Evolutionary conservation across 768 basidiomycete species (phyloP).

Genomic region (Trametes sanguinea): DNA sequence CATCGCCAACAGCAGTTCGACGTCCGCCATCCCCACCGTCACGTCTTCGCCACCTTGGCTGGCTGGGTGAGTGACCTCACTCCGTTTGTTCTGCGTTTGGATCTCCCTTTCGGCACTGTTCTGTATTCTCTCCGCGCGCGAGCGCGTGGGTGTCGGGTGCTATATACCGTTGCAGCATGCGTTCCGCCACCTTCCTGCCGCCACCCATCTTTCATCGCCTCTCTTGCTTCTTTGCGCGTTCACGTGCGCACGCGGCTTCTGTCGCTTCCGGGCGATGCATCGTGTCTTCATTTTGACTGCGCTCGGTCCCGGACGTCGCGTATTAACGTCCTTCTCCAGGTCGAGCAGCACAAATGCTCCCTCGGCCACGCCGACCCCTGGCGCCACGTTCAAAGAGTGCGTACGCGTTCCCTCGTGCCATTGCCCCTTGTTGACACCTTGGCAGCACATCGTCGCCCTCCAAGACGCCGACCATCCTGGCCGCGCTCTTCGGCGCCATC

Average conservation of each 20-base stretch:
- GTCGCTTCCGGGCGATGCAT: not conserved
- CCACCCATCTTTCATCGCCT: not conserved
- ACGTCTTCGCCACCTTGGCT: constrained; percentile 16
- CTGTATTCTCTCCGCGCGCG: not conserved
- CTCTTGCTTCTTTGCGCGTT: not conserved
- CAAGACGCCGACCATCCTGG: constrained; percentile 19
- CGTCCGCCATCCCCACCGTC: constrained; percentile 8
- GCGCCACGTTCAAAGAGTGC: not conserved
- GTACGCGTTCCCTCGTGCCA: not conserved
- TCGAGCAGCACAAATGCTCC: not conserved
- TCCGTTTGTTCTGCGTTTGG: not conserved
- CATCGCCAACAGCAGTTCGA: not conserved
- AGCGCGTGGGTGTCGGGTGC: too few relatives aligned
- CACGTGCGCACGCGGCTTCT: not conserved
- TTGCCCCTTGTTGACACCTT: not conserved
- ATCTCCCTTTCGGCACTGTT: not conserved
- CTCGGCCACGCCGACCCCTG: not conserved
- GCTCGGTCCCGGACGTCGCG: not conserved
- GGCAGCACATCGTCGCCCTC: constrained; percentile 11
- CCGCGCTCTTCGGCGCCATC: constrained; percentile 26
- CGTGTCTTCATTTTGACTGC: not conserved
- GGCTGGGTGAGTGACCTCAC: not conserved
- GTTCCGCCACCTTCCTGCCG: not conserved
- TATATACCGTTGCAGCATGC: too few relatives aligned
- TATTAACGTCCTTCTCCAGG: not conserved